Conservation (phyloP, 2,329 filamentous ascomycete species). For the Claviceps quebecensis region DNA sequence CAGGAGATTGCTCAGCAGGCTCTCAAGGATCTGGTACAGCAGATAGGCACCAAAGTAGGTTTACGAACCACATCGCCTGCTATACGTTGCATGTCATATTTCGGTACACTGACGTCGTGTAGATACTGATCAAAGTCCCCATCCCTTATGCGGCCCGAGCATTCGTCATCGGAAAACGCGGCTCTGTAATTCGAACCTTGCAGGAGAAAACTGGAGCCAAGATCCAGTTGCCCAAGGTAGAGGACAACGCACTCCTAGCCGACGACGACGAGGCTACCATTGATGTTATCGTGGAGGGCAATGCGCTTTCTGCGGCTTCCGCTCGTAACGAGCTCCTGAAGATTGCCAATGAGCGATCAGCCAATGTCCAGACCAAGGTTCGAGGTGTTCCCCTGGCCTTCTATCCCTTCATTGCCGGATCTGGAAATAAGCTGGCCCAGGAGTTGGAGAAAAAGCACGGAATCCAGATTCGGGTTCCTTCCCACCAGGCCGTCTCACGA, state of each 20-base stretch:
- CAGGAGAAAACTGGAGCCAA: constrained; percentile 80
- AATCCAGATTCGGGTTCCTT: constrained; percentile 69
- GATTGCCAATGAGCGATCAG: constrained; percentile 75
- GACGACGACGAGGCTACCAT: constrained; percentile 74
- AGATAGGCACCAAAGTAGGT: constrained; percentile 72
- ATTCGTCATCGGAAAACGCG: constrained; percentile 86
- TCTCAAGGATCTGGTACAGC: constrained; percentile 74
- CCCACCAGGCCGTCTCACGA: constrained; percentile 62
- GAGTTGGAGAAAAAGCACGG: constrained; percentile 65
- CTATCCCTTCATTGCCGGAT: constrained; percentile 86
- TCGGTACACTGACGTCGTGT: constrained; percentile 2
- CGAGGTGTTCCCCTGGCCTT: constrained; percentile 80
- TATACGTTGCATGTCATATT: background rate
- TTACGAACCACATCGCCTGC: background rate
- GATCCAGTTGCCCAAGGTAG: constrained; percentile 76
- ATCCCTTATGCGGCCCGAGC: constrained; percentile 74
- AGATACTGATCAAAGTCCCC: constrained; percentile 53
- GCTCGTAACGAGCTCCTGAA: constrained; percentile 72
- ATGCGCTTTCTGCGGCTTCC: constrained; percentile 72
- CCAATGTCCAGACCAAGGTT: constrained; percentile 68
- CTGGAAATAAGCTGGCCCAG: constrained; percentile 52
- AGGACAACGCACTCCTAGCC: constrained; percentile 42
- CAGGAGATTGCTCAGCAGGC: constrained; percentile 75
- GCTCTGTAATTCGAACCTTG: constrained; percentile 77
- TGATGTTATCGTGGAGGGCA: constrained; percentile 80